phyloP scores from a whole-genome alignment of 108 stramenopile species.

The Heterococcus sp. region DNA sequence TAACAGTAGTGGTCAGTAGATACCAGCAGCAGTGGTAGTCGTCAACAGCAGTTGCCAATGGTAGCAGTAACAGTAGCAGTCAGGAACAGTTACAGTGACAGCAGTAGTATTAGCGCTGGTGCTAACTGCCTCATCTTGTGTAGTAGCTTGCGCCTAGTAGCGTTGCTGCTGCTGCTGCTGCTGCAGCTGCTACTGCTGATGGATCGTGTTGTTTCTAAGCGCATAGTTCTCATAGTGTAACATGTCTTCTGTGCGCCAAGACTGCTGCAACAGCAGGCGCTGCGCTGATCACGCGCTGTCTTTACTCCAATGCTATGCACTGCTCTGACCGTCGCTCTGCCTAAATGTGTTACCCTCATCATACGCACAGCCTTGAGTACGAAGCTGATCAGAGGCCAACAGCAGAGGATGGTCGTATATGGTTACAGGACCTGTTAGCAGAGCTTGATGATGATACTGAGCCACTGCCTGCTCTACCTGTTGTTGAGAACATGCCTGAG shows the following conservation, averaged over 20 bases:
- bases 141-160: too few relatives aligned
- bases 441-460: slow-evolving; percentile 22
- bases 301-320: background rate
- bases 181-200: background rate
- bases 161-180: too few relatives aligned
- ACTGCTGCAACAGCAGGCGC: background rate
- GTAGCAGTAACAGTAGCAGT: background rate
- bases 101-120: background rate
- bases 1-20: too few relatives aligned
- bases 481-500: background rate
- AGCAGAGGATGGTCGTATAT: slow-evolving; percentile 33
- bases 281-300: background rate
- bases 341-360: background rate
- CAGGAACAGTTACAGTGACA: background rate
- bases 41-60: too few relatives aligned
- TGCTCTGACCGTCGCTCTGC: background rate
- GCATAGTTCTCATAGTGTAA: background rate
- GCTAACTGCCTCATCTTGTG: too few relatives aligned
- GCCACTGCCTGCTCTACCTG: background rate
- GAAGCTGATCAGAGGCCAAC: slow-evolving; percentile 36
- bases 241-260: background rate
- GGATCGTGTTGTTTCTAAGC: background rate
- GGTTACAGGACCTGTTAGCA: slow-evolving; percentile 44
- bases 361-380: slow-evolving; percentile 28
- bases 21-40: background rate